These are phyloP conservation scores for Globisporangium spiculum DNA, from an alignment of 352 stramenopile genomes.

Conservation along the genomic window DNA sequence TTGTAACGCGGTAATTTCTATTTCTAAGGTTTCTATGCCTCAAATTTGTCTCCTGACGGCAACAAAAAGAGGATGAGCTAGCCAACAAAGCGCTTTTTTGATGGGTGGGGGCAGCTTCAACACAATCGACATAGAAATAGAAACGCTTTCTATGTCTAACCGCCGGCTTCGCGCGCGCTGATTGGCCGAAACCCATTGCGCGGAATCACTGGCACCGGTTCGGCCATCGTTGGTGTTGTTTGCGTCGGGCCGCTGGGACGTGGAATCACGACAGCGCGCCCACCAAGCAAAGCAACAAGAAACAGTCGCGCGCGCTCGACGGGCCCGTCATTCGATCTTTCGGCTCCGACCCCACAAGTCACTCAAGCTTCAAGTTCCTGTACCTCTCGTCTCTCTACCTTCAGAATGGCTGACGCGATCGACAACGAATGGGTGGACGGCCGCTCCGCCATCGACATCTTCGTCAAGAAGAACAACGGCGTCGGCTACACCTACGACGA, in stretches of 20 bases:
- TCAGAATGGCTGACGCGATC: conserved; percentile 32
- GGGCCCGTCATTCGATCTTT: conserved; percentile 31
- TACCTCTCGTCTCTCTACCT: conserved; percentile 4
- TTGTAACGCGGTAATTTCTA: too few relatives aligned
- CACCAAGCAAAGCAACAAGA: neutral
- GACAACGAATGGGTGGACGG: conserved; percentile 68
- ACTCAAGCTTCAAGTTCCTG: conserved; percentile 8
- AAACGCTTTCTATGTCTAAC: neutral
- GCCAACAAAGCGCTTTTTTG: neutral
- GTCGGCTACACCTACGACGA: conserved; percentile 73
- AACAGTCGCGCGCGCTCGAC: conserved; percentile 17
- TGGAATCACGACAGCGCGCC: neutral
- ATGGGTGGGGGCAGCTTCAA: neutral
- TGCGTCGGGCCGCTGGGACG: neutral
- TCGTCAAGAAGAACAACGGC: conserved; percentile 85
- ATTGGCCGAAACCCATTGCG: neutral
- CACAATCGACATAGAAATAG: neutral
- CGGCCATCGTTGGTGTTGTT: neutral
- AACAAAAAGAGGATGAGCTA: too few relatives aligned
- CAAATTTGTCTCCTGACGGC: too few relatives aligned
- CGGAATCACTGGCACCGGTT: conserved; percentile 7
- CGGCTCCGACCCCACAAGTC: conserved; percentile 10
- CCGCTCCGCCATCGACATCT: conserved; percentile 78
- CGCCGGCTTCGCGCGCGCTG: neutral
- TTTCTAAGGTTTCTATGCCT: too few relatives aligned